These are phyloP conservation scores for Begonia loranthoides DNA, from an alignment of 306 rosid genomes.

Conservation along the genomic window DNA sequence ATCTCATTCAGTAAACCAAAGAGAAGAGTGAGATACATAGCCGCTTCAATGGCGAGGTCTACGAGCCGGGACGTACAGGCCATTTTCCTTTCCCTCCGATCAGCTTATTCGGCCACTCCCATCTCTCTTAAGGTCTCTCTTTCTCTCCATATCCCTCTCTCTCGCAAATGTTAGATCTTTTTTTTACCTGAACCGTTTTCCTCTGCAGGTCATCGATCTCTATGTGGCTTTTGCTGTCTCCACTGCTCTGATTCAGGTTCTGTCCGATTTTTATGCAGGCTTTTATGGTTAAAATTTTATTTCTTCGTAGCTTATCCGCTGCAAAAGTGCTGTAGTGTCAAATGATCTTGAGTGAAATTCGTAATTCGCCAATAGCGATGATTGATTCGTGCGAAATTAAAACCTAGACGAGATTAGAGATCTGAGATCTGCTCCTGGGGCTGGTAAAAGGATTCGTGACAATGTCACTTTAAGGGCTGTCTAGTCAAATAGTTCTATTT, in stretches of 20 bases:
- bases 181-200: constrained; percentile 2
- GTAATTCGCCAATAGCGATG: too few species aligned
- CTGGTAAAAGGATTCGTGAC: too few species aligned
- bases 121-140: constrained; percentile 36
- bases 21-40: background rate
- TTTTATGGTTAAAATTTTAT: background rate
- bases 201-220: constrained; percentile 69
- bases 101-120: constrained; percentile 67
- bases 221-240: constrained; percentile 54
- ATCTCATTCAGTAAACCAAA: too few species aligned
- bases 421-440: too few species aligned
- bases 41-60: constrained; percentile 19
- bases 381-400: too few species aligned
- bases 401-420: too few species aligned
- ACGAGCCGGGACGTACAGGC: constrained; percentile 49
- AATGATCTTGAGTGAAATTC: too few species aligned
- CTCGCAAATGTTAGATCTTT: constrained; percentile 22
- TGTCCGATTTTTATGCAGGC: background rate
- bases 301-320: background rate
- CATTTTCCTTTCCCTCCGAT: constrained; percentile 45
- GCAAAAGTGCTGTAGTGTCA: too few species aligned
- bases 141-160: background rate
- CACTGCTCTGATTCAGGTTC: constrained; percentile 82
- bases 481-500: too few species aligned
- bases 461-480: too few species aligned